These are phyloP conservation scores for Hyaloscypha finlandica DNA, from an alignment of 495 filamentous ascomycete species.

Conservation along the genomic window DNA sequence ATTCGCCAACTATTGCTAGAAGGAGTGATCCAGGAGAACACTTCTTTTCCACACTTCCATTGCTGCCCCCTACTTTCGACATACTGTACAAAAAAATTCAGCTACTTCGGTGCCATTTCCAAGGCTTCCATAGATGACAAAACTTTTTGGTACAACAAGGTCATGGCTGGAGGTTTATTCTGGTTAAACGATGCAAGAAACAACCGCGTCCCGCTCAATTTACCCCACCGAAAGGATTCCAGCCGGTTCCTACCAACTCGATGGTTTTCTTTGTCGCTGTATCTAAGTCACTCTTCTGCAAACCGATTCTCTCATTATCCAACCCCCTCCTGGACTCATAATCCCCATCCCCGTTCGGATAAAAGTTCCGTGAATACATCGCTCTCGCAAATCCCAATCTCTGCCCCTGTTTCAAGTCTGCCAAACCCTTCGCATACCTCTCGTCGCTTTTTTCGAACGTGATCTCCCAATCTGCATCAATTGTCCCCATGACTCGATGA, in stretches of 20 bases:
- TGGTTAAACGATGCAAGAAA: too few species aligned
- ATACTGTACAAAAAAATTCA: too few species aligned
- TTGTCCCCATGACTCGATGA: conserved; percentile 36
- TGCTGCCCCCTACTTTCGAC: too few species aligned
- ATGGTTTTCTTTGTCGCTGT: conserved; percentile 23
- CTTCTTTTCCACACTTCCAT: too few species aligned
- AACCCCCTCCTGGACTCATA: conserved; percentile 18
- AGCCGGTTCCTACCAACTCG: conserved; percentile 25
- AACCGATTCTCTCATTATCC: conserved; percentile 20
- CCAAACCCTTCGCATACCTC: conserved; percentile 17
- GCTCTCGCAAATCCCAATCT: conserved; percentile 18
- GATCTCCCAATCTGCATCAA: conserved; percentile 24
- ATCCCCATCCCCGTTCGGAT: conserved; percentile 23
- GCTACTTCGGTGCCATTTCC: too few species aligned
- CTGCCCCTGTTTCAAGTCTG: conserved; percentile 19
- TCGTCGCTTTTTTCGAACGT: not conserved
- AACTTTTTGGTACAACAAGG: too few species aligned
- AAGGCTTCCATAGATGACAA: too few species aligned
- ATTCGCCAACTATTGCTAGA: too few species aligned
- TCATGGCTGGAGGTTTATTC: too few species aligned
- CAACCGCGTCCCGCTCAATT: not conserved
- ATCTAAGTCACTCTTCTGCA: conserved; percentile 26
- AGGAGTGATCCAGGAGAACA: too few species aligned
- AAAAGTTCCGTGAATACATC: conserved; percentile 25
- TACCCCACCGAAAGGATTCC: conserved; percentile 14